These are phyloP conservation scores for Mycena rosella DNA, from an alignment of 768 basidiomycete genomes.

Conservation along the genomic window DNA sequence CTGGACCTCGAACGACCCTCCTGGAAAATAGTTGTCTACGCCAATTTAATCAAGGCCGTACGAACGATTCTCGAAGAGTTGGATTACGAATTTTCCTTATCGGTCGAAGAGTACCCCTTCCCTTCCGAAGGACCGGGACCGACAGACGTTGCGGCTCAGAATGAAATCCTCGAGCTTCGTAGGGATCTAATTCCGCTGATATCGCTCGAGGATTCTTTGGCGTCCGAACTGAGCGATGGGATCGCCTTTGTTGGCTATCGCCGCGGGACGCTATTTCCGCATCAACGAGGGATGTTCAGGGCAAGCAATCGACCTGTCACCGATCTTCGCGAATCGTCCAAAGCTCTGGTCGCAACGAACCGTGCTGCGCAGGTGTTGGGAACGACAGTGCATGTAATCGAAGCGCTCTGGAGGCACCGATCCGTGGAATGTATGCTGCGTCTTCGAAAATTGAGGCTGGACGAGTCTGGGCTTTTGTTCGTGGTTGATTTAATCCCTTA, in stretches of 20 bases:
- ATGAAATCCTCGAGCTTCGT: slow-evolving; percentile 66
- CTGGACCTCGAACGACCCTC: slow-evolving; percentile 79
- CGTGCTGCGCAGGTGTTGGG: slow-evolving; percentile 69
- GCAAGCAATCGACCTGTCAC: slow-evolving; percentile 57
- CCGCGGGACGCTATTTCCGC: slow-evolving; percentile 74
- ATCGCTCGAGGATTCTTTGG: slow-evolving; percentile 75
- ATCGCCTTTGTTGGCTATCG: slow-evolving; percentile 71
- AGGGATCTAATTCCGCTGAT: slow-evolving; percentile 71
- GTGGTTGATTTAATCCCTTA: slow-evolving; percentile 22
- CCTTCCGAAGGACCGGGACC: slow-evolving; percentile 37
- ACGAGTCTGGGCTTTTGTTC: slow-evolving; percentile 84
- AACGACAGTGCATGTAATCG: slow-evolving; percentile 64
- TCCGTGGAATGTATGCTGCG: slow-evolving; percentile 69
- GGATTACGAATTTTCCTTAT: slow-evolving; percentile 60
- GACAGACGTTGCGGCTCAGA: slow-evolving; percentile 40
- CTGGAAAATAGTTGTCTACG: slow-evolving; percentile 86
- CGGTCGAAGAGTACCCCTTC: slow-evolving; percentile 38
- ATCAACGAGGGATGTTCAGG: slow-evolving; percentile 73
- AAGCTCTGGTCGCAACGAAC: slow-evolving; percentile 58
- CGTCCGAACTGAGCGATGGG: slow-evolving; percentile 76
- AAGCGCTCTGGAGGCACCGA: slow-evolving; percentile 78
- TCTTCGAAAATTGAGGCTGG: slow-evolving; percentile 71
- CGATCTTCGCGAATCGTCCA: slow-evolving; percentile 49
- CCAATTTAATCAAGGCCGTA: slow-evolving; percentile 86
- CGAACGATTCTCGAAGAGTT: slow-evolving; percentile 81